Base-by-base conservation (phyloP, 331 rosid genomes). In the Phaseolus coccineus region DNA sequence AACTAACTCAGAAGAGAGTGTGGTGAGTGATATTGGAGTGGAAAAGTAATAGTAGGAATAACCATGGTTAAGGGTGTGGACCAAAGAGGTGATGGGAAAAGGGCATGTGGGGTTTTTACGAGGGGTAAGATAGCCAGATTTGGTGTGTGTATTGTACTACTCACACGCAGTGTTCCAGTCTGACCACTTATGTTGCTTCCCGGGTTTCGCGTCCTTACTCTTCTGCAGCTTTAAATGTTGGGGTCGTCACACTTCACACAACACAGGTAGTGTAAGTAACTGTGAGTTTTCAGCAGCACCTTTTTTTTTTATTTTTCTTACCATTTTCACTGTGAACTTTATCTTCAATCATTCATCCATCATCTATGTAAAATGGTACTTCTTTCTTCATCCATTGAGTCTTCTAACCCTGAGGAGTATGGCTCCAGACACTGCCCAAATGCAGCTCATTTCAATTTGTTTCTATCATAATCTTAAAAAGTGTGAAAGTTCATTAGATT, bases 161-260 rank as follows among this genome's bases (percentile, higher is more conserved):
- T 79, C 87, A 82, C 84, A 57, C 83, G 40, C 86, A 83, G 82
- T 66, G 83, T 77, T 57, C 69, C 87, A 84, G 88, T 81, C 88
- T 85, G 91, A 84, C 88, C 86, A 77, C 56, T 74, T 70, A 63
- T 83, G 87, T 85, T 84, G 80, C 80, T 76, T 83, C 87, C 84
- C 83, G 87, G 84, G 72, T 65, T 86, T 80, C 80, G 84, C 76
- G 84, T 80, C 86, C 62, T 30, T 31, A 62, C 83, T 3, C 56
- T 77, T 47, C 70, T 75, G 53, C 31, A 25, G 30, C 73, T 61
- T 69, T 76, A 58, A 76, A 72, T 53, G 33, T 40, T 82, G 75
- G 80, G 72, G 71, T 82, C 58, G 61, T 52, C 71, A 39, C 30
- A 9, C 50, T 2, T 44, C 50, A 44, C 50, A 11, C 50, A 44